A percentile compares a stretch with the other conserved stretches of the same genome.
These are phyloP conservation scores for Macrolepiota fuliginosa DNA, from an alignment of 768 basidiomycete species.

Conservation along the genomic window DNA sequence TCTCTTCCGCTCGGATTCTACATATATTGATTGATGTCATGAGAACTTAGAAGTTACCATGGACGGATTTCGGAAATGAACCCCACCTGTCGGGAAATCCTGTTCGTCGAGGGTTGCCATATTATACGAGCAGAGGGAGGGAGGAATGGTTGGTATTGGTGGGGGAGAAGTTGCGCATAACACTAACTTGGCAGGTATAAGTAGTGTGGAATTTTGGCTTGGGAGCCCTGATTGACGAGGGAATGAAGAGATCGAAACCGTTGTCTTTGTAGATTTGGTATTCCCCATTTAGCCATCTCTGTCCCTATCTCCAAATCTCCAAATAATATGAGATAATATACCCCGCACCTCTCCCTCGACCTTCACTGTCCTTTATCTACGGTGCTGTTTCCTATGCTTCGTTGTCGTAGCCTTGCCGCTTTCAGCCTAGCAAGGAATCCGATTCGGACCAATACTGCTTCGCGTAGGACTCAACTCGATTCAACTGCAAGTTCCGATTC, in stretches of 20 bases:
- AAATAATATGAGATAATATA: too few relatives aligned
- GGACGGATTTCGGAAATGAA: conserved; percentile 9
- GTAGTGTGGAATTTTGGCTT: not conserved
- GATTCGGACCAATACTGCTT: not conserved
- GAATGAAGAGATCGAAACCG: not conserved
- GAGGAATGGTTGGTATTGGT: not conserved
- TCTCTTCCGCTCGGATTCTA: conserved; percentile 2
- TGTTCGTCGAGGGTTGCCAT: not conserved
- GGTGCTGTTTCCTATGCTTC: not conserved
- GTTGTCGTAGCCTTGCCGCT: not conserved
- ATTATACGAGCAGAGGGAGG: not conserved
- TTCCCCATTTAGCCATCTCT: not conserved
- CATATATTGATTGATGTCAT: not conserved
- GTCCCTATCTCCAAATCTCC: not conserved
- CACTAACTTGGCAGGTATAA: conserved; percentile 1
- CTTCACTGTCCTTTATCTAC: not conserved
- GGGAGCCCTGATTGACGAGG: conserved; percentile 2
- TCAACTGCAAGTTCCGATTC: not conserved
- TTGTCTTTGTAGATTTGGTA: not conserved
- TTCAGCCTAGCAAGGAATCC: not conserved
- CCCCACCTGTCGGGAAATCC: conserved; percentile 4
- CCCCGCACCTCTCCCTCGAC: not conserved
- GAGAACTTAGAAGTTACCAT: not conserved
- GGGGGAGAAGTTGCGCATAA: not conserved
- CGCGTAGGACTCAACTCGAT: not conserved